These are phyloP conservation scores for Fusarium circinatum DNA, from an alignment of 2,329 filamentous ascomycete species.

Conservation along the genomic window DNA sequence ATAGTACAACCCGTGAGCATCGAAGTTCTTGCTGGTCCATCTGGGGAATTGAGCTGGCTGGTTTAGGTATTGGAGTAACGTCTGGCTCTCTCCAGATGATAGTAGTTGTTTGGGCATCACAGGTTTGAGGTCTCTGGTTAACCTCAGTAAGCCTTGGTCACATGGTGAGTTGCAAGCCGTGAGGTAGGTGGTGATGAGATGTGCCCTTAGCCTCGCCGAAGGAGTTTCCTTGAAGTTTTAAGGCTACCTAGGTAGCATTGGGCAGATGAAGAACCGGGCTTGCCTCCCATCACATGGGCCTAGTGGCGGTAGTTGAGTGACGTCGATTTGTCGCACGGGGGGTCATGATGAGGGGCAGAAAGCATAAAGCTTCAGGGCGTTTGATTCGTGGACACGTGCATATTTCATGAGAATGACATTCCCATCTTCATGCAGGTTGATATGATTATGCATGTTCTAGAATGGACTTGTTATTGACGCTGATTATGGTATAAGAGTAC, in stretches of 20 bases:
- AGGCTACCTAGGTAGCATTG: background rate
- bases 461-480: background rate
- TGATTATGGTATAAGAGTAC: background rate
- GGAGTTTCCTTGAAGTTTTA: constrained; percentile 9
- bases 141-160: background rate
- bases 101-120: background rate
- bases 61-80: background rate
- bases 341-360: constrained; percentile 15
- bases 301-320: constrained; percentile 26
- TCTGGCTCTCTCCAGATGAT: background rate
- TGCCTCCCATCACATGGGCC: constrained; percentile 36
- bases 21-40: constrained; percentile 10
- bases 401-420: background rate
- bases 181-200: background rate
- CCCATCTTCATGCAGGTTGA: background rate
- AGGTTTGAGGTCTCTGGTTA: background rate
- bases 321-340: constrained; percentile 28
- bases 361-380: background rate
- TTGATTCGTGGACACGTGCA: constrained; percentile 5
- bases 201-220: background rate
- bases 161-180: background rate
- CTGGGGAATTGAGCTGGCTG: background rate
- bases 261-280: constrained; percentile 26
- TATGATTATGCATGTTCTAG: constrained; percentile 5
- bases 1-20: background rate